These are phyloP conservation scores for Eragrostis curvula DNA, from an alignment of 176 grass and related monocot species.

Conservation along the genomic window DNA sequence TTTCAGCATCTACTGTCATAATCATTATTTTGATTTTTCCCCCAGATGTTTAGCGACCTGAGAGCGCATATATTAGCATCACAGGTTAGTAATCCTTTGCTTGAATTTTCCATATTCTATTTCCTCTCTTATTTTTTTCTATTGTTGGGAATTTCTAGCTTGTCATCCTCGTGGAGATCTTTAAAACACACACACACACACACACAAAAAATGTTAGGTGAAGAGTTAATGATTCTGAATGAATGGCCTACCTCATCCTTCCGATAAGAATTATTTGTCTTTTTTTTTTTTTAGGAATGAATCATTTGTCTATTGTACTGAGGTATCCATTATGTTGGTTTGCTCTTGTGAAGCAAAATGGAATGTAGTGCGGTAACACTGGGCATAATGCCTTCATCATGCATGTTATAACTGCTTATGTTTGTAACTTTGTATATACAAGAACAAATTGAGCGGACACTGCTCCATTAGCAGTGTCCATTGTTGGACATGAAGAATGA, in stretches of 20 bases:
- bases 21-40: conserved; percentile 28
- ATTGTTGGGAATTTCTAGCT: background rate
- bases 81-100: conserved; percentile 65
- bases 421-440: background rate
- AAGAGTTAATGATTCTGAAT: conserved; percentile 8
- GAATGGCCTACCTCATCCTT: conserved; percentile 8
- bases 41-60: conserved; percentile 92
- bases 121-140: background rate
- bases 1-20: background rate
- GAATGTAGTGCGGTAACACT: background rate
- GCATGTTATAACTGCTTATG: background rate
- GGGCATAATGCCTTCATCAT: background rate
- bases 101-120: conserved; percentile 41
- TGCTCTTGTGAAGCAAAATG: background rate
- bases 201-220: background rate
- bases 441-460: background rate
- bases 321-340: background rate
- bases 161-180: background rate
- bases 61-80: conserved; percentile 88
- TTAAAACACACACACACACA: too few species aligned
- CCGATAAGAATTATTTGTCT: background rate
- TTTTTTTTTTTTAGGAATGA: too few species aligned
- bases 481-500: conserved; percentile 8
- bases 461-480: conserved; percentile 3
- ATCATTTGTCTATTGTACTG: background rate